Percentiles rank a stretch among this genome's conserved stretches.
Evolutionary conservation across 2,329 filamentous ascomycete species (phyloP).

Genomic region (Xylaria arbuscula): DNA sequence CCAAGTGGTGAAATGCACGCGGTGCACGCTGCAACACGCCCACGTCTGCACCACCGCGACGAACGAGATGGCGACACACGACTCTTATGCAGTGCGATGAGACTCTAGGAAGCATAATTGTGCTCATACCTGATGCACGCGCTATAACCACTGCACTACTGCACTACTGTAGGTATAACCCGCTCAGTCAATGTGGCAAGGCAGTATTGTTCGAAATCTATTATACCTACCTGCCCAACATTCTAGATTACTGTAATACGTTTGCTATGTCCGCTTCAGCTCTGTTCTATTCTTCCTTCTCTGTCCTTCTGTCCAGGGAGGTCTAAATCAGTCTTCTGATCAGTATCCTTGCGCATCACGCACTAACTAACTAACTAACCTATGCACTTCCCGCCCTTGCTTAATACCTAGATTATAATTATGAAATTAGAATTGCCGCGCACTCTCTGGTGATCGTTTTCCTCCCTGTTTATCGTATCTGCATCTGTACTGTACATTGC

Average conservation of each 20-base stretch:
- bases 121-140: conserved; percentile 32
- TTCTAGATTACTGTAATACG: too few species aligned
- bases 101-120: conserved; percentile 27
- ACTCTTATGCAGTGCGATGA: conserved; percentile 35
- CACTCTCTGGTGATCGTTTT: not conserved
- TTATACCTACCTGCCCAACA: too few species aligned
- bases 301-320: not conserved
- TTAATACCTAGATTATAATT: not conserved
- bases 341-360: not conserved
- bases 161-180: not conserved
- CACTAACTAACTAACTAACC: not conserved
- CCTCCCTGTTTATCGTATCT: conserved; percentile 26
- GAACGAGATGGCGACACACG: conserved; percentile 45
- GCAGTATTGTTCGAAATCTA: conserved; percentile 14
- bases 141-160: conserved; percentile 12
- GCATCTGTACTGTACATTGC: not conserved
- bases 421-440: not conserved
- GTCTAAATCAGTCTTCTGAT: not conserved
- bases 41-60: conserved; percentile 41
- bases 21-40: conserved; percentile 39
- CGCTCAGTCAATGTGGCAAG: conserved; percentile 13
- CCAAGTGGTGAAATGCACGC: conserved; percentile 40
- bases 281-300: not conserved
- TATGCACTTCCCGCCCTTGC: conserved; percentile 1
- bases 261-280: conserved; percentile 1